Percentiles rank a stretch among this genome's conserved stretches.
phyloP scores from a whole-genome alignment of 495 filamentous ascomycete species.

The Hyaloscypha hepaticicola region DNA sequence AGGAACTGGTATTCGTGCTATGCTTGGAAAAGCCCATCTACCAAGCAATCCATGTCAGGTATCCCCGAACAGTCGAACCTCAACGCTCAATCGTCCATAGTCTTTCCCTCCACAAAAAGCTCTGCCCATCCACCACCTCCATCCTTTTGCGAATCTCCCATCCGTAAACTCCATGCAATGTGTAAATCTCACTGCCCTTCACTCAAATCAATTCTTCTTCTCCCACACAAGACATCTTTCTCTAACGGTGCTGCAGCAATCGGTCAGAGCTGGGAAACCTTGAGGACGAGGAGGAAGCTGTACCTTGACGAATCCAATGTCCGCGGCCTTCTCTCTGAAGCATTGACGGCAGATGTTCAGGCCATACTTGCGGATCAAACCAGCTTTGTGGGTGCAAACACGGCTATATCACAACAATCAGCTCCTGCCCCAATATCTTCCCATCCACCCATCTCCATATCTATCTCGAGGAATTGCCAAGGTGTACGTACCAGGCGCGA shows the following conservation, averaged over 20 bases:
- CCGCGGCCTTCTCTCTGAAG: constrained; percentile 94
- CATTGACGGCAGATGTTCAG: constrained; percentile 99
- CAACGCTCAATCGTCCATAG: background rate
- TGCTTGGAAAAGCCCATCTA: background rate
- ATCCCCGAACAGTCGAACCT: background rate
- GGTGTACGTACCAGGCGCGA: constrained; percentile 71
- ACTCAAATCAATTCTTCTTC: constrained; percentile 16
- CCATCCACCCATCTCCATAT: constrained; percentile 11
- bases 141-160: constrained; percentile 15
- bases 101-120: background rate
- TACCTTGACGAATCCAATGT: constrained; percentile 99
- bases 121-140: background rate
- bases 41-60: background rate
- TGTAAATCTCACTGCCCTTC: constrained; percentile 29
- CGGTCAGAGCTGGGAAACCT: constrained; percentile 10
- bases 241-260: constrained; percentile 54
- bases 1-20: background rate
- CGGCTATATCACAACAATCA: constrained; percentile 56
- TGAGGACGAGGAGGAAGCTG: constrained; percentile 27
- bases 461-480: background rate
- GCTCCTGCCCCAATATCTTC: constrained; percentile 22
- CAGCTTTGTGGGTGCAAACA: constrained; percentile 91
- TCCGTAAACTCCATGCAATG: constrained; percentile 34
- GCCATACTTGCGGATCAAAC: constrained; percentile 98
- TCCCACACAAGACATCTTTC: background rate